phyloP scores from a whole-genome alignment of 192 early-diverging fungal species.

The Backusella tarrabulga region DNA sequence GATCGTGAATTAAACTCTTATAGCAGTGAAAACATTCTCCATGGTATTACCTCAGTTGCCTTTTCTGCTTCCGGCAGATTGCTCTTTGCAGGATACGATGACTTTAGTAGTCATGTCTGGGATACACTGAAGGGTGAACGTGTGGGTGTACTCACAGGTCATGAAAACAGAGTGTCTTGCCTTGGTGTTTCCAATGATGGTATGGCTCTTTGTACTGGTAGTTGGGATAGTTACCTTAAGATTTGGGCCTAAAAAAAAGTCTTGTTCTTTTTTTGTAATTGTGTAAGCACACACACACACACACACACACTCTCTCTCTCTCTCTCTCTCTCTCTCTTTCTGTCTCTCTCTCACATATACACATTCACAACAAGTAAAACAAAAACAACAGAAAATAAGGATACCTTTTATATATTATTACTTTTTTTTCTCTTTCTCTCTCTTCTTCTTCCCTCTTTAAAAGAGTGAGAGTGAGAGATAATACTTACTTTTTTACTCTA shows the following conservation, averaged over 20 bases:
- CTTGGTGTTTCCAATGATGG: constrained; percentile 94
- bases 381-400: background rate
- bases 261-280: no score
- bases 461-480: background rate
- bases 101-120: constrained; percentile 99
- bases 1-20: constrained; percentile 97
- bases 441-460: background rate
- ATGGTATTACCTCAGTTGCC: constrained; percentile 95
- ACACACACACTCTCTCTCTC: no score
- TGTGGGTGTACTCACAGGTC: constrained; percentile 88
- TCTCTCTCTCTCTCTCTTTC: no score
- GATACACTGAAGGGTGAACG: constrained; percentile 95
- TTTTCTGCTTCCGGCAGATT: constrained; percentile 95
- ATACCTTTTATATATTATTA: background rate
- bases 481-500: background rate
- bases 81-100: constrained; percentile 97
- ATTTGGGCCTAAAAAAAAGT: constrained; percentile 41
- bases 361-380: background rate
- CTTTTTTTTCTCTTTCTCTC: background rate
- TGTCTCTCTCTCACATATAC: no score
- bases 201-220: constrained; percentile 97
- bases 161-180: constrained; percentile 98
- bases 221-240: constrained; percentile 96
- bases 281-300: no score
- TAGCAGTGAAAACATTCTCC: constrained; percentile 95